Evolutionary conservation across 2,329 filamentous ascomycete genomes (phyloP).

Genomic region (Trichophaea hybrida): DNA sequence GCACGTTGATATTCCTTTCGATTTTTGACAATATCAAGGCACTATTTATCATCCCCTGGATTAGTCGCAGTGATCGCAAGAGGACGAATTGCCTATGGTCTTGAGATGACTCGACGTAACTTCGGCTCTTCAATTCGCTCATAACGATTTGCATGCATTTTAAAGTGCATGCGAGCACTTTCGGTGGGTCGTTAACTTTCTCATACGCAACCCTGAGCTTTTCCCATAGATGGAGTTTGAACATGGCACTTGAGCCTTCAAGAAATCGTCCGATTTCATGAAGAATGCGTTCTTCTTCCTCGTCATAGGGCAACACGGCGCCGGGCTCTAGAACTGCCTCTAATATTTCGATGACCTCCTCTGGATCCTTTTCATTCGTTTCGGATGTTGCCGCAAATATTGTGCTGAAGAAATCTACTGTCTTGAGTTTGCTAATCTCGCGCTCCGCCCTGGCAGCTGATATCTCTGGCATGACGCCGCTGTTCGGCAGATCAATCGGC

Average conservation of each 20-base stretch:
- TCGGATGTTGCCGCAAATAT: slow-evolving; percentile 54
- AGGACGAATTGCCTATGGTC: slow-evolving; percentile 56
- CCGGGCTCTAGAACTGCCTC: slow-evolving; percentile 75
- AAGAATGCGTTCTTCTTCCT: slow-evolving; percentile 38
- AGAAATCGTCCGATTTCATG: slow-evolving; percentile 77
- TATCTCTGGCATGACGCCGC: slow-evolving; percentile 73
- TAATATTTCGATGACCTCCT: slow-evolving; percentile 74
- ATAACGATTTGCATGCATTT: slow-evolving; percentile 75
- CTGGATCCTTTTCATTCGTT: slow-evolving; percentile 46
- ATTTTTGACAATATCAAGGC: background rate
- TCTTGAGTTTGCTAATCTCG: slow-evolving; percentile 82
- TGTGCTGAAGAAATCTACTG: slow-evolving; percentile 88
- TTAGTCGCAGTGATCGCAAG: slow-evolving; percentile 33
- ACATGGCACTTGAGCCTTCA: slow-evolving; percentile 61
- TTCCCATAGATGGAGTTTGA: slow-evolving; percentile 79
- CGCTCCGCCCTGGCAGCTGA: slow-evolving; percentile 72
- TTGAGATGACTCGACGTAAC: slow-evolving; percentile 41
- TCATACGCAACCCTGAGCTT: slow-evolving; percentile 80
- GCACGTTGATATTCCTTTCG: slow-evolving; percentile 48
- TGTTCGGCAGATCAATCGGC: slow-evolving; percentile 47
- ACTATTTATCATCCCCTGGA: slow-evolving; percentile 15
- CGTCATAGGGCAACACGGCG: slow-evolving; percentile 26
- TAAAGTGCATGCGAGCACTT: slow-evolving; percentile 75
- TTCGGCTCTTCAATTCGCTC: slow-evolving; percentile 48
- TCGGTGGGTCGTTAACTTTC: slow-evolving; percentile 69